These are phyloP conservation scores for Micractinium conductrix DNA, from an alignment of 139 green algal genomes.

Conservation along the genomic window DNA sequence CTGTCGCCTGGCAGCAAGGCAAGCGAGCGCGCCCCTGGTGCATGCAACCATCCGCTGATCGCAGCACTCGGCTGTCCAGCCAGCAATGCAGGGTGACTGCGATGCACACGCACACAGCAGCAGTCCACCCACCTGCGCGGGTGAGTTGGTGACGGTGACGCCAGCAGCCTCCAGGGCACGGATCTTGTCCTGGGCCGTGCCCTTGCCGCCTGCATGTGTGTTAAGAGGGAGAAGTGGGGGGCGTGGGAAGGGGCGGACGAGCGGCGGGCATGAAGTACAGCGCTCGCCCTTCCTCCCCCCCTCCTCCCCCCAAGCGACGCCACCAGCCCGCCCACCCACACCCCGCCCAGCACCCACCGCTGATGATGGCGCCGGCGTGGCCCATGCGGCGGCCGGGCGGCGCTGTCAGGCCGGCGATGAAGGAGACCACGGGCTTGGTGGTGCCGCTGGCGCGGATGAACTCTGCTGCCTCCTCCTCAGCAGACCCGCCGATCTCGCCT, in stretches of 20 bases:
- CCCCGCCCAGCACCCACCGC: neutral
- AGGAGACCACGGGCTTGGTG: slow-evolving; percentile 97
- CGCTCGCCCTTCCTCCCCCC: too few species aligned
- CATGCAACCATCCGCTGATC: neutral
- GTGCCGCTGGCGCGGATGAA: slow-evolving; percentile 90
- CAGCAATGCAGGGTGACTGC: slow-evolving; percentile 61
- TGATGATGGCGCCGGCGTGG: slow-evolving; percentile 96
- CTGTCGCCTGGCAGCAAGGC: too few species aligned
- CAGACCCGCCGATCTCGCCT: slow-evolving; percentile 95
- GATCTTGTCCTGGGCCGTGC: slow-evolving; percentile 96
- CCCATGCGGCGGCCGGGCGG: slow-evolving; percentile 97
- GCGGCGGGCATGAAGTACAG: too few species aligned
- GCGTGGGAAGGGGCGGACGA: too few species aligned
- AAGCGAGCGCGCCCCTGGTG: neutral
- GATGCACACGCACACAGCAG: too few species aligned
- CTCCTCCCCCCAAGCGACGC: neutral
- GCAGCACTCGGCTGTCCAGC: neutral
- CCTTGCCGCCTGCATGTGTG: slow-evolving; percentile 92
- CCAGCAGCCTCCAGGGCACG: slow-evolving; percentile 89
- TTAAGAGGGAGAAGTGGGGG: too few species aligned
- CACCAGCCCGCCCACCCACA: neutral
- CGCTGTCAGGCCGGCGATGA: slow-evolving; percentile 98
- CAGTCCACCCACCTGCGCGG: slow-evolving; percentile 73
- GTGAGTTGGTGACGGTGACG: slow-evolving; percentile 84
- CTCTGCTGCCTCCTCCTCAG: slow-evolving; percentile 98